phyloP scores from a whole-genome alignment of 139 green algal species.

The Asterochloris erici region DNA sequence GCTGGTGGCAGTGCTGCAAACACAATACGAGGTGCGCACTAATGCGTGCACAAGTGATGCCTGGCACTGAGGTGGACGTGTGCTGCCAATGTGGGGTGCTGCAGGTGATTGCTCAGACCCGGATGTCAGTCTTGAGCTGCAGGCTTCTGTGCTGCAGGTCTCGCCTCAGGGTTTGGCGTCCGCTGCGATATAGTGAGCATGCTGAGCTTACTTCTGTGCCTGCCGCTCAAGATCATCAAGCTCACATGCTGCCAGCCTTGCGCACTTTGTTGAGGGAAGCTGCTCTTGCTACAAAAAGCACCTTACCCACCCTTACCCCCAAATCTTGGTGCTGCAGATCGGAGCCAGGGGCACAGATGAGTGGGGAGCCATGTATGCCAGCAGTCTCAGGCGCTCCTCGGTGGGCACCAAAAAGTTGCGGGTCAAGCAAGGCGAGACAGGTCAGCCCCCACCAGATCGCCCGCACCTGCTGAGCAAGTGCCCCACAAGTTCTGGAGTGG shows the following conservation, averaged over 20 bases:
- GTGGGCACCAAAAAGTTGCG: constrained; percentile 37
- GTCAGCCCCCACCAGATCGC: background rate
- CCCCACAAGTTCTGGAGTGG: background rate
- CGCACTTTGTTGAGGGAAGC: background rate
- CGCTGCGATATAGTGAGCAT: constrained; percentile 10
- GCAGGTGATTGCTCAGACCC: background rate
- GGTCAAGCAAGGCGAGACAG: constrained; percentile 28
- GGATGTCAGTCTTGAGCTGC: constrained; percentile 1
- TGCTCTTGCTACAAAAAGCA: background rate
- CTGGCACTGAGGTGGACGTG: too few relatives aligned
- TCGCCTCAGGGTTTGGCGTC: constrained; percentile 27
- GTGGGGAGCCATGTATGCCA: constrained; percentile 44
- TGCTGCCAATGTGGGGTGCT: background rate
- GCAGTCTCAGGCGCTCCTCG: constrained; percentile 37
- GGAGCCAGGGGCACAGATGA: constrained; percentile 39
- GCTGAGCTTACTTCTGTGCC: background rate
- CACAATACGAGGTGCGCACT: constrained; percentile 15
- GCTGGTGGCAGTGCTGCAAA: constrained; percentile 42
- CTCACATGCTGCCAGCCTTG: too few relatives aligned
- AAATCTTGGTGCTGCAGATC: background rate
- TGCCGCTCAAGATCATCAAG: background rate
- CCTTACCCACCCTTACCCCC: background rate
- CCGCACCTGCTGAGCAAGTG: too few relatives aligned
- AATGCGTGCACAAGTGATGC: background rate
- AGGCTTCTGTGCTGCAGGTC: background rate